Base-by-base conservation (phyloP, 441 rosid species). In the California macrophylla region DNA sequence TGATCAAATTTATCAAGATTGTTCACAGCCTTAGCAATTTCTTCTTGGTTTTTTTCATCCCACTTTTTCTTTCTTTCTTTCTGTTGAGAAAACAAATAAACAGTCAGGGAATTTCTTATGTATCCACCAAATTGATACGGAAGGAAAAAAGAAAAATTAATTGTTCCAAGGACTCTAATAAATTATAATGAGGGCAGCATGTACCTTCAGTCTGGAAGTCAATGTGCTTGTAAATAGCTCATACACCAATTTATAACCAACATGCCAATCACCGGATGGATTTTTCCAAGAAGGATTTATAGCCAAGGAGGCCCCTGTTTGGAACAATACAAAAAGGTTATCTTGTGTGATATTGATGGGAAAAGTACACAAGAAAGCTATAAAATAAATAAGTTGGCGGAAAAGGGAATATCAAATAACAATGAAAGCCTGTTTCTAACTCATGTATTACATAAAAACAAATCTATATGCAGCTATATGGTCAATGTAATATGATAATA, bases 211-310 rank as follows among this genome's bases (percentile, higher is more conserved):
- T 60, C 99, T 96, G 69, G 96, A 85, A 69, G 86, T 89, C 78
- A 94, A 81, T 13, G 81, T 80, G 60, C 77, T 75, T 0, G 96
- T 89, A 79, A 90, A 89, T 66, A 94, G 86, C 81, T 89, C 87
- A 65, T 85, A 90, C 34, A 90, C 81, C 89, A 94, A 77, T 83
- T 94, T 94, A 78, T 72, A 87, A 70, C 99, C 99, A 64, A 92
- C 92, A 70, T 80, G 99, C 98, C 99, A 94, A 69, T 89, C 91
- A 74, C 94, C 97, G 67, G 92, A 83, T 38, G 98, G 99, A 68
- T 94, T 94, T 82, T 90, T 82, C 99, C 99, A 94, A 4, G 89
- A 85, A 64, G 94, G 78, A 81, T 94, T 92, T 74, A 92, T 83
- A 78, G 79, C 74, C 82, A 94, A 79, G 56, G 87, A 70, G 67